Conservation (phyloP, 1,284 basidiomycete species). For the Pascua sp. region DNA sequence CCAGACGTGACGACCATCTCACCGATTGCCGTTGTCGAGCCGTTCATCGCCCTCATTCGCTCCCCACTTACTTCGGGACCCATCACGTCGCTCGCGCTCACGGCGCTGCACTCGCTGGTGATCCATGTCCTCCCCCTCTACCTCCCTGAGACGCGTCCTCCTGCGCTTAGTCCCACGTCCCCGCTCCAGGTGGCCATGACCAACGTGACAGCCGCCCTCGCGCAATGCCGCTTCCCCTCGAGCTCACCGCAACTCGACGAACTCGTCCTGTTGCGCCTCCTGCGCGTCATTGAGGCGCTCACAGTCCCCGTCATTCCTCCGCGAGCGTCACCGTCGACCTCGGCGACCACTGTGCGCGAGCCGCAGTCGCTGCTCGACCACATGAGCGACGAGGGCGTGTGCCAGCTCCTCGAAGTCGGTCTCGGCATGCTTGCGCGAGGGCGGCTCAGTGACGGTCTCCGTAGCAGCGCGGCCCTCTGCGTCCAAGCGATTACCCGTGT, state of each 20-base stretch:
- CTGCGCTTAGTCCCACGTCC: slow-evolving; percentile 28
- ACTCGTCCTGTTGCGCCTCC: slow-evolving; percentile 86
- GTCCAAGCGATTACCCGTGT: slow-evolving; percentile 83
- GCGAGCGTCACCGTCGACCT: not conserved
- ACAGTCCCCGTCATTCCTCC: slow-evolving; percentile 57
- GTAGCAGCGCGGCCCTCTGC: slow-evolving; percentile 88
- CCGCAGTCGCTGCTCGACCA: slow-evolving; percentile 48
- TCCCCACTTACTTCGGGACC: slow-evolving; percentile 90
- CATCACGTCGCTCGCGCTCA: slow-evolving; percentile 84
- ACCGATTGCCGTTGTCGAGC: slow-evolving; percentile 62
- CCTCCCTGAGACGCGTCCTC: slow-evolving; percentile 45
- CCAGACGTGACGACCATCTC: slow-evolving; percentile 62
- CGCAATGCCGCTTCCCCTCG: slow-evolving; percentile 96
- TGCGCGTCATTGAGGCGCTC: slow-evolving; percentile 84
- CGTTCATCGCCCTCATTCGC: slow-evolving; percentile 89
- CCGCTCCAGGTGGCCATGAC: slow-evolving; percentile 60
- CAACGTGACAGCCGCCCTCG: slow-evolving; percentile 82
- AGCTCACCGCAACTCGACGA: slow-evolving; percentile 95
- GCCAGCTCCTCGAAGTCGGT: slow-evolving; percentile 97
- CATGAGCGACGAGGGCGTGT: slow-evolving; percentile 89
- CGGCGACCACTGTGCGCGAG: not conserved
- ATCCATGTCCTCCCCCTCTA: slow-evolving; percentile 61
- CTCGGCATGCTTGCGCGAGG: slow-evolving; percentile 97
- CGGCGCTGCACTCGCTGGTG: slow-evolving; percentile 83
- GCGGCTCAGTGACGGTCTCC: slow-evolving; percentile 67